A percentile compares a stretch with the other conserved stretches of the same genome.
Conservation (phyloP, 345 rosid species). For the Rubroshorea leprosula region DNA sequence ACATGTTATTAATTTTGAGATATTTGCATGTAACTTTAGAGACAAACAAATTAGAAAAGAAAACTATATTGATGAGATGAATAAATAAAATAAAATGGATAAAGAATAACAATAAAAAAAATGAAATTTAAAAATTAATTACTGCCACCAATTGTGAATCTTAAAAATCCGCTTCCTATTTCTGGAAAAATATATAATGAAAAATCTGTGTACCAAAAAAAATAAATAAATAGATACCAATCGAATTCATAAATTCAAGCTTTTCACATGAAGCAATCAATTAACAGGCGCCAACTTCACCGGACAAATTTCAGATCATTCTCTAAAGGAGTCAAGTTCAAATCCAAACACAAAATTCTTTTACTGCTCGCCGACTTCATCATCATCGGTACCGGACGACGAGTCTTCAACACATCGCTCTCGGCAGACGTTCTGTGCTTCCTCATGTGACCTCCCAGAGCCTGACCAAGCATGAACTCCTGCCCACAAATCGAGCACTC, state of each 20-base stretch:
- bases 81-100: no score
- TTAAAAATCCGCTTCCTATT: neutral
- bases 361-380: constrained; percentile 53
- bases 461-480: no score
- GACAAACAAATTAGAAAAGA: no score
- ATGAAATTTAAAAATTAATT: no score
- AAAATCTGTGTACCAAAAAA: neutral
- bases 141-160: no score
- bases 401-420: neutral
- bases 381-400: constrained; percentile 38
- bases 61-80: no score
- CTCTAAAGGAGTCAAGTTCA: constrained; percentile 58
- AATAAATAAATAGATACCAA: no score
- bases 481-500: no score
- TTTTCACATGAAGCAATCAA: constrained; percentile 19
- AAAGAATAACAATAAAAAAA: no score
- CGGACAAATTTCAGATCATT: constrained; percentile 50
- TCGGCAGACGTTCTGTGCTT: neutral
- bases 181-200: neutral
- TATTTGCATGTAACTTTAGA: no score
- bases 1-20: no score
- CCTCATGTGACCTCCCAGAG: no score
- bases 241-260: neutral
- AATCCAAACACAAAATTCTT: constrained; percentile 51
- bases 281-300: constrained; percentile 31